These are phyloP conservation scores for Dactylis glomerata DNA, from an alignment of 176 grass and related monocot genomes.

Conservation along the genomic window DNA sequence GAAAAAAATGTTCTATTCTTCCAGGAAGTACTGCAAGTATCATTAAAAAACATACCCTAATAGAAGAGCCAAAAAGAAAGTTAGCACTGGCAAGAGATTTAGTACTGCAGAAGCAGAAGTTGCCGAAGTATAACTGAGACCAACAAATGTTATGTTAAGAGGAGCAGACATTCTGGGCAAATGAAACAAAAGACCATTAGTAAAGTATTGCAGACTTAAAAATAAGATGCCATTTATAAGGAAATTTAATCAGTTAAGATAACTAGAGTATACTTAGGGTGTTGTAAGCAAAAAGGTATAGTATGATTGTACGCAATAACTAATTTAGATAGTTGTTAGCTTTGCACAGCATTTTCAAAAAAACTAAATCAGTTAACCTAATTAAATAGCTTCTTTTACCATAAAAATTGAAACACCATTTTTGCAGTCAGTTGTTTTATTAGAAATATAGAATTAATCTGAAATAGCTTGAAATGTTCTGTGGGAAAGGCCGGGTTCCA, in stretches of 20 bases:
- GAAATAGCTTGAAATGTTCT: not conserved
- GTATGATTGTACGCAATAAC: not conserved
- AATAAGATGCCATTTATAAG: not conserved
- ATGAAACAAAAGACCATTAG: not conserved
- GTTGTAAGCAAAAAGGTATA: not conserved
- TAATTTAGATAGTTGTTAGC: not conserved
- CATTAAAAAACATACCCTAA: constrained; percentile 5
- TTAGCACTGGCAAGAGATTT: constrained; percentile 41
- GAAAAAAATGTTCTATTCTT: not conserved
- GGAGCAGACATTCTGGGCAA: constrained; percentile 34
- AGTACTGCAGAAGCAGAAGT: constrained; percentile 36
- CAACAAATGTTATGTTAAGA: constrained; percentile 28
- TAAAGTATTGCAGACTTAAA: not conserved
- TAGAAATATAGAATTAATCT: not conserved
- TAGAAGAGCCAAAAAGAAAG: constrained; percentile 48
- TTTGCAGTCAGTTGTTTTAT: not conserved
- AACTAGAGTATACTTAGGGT: not conserved
- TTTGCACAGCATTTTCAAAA: not conserved
- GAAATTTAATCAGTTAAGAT: not conserved
- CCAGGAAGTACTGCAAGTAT: not conserved
- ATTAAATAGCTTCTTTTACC: not conserved
- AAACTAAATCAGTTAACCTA: not conserved
- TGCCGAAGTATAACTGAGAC: constrained; percentile 42
- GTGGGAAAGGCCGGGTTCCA: not conserved
- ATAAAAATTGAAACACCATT: not conserved